These are phyloP conservation scores for Plantago elongata DNA, from an alignment of 257 asterid species.

Conservation along the genomic window DNA sequence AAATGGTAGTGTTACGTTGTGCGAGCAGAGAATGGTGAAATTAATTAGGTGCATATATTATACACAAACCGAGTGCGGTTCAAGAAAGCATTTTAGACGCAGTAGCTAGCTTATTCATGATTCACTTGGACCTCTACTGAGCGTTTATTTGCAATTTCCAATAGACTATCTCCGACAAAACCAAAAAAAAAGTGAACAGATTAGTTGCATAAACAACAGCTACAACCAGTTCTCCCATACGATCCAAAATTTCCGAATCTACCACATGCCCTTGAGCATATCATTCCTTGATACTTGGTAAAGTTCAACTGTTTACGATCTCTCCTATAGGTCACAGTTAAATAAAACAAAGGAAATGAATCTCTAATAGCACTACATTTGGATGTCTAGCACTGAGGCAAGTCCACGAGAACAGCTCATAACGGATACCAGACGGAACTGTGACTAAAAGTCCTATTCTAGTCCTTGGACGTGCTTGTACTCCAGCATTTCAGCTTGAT, in stretches of 20 bases:
- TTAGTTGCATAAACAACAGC: background rate
- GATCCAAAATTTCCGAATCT: constrained; percentile 6
- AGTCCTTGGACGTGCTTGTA: constrained; percentile 41
- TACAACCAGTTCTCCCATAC: constrained; percentile 1
- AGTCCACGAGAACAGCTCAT: constrained; percentile 7
- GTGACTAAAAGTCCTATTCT: constrained; percentile 2
- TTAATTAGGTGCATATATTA: too few species aligned
- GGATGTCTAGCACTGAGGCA: background rate
- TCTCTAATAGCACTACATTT: background rate
- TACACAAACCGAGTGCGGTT: too few species aligned
- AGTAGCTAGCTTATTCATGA: too few species aligned
- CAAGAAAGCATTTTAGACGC: too few species aligned
- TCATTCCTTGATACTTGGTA: background rate
- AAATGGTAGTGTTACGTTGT: too few species aligned
- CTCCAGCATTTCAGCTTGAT: constrained; percentile 73
- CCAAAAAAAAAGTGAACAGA: too few species aligned
- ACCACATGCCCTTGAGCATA: background rate
- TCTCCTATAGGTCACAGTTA: background rate
- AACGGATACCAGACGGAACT: constrained; percentile 10
- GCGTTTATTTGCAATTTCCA: too few species aligned
- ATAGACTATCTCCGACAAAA: too few species aligned
- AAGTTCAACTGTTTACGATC: background rate
- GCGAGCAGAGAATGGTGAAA: too few species aligned
- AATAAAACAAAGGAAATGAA: background rate
- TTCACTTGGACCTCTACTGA: too few species aligned